Base-by-base conservation (phyloP, 2,329 filamentous ascomycete genomes). In the Trichoderma semiorbis region DNA sequence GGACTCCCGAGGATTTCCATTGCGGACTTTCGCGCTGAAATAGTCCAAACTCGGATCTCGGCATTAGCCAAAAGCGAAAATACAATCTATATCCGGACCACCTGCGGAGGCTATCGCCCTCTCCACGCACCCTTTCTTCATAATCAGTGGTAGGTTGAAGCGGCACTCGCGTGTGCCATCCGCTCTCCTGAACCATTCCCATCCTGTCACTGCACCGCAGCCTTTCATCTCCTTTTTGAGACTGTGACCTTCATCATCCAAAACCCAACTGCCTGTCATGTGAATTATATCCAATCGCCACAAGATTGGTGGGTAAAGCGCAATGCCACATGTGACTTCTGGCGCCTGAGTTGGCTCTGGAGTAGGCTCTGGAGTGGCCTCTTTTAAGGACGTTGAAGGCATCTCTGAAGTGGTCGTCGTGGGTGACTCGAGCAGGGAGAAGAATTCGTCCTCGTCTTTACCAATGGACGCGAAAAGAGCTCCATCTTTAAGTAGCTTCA, bases 71-170 rank as follows among this genome's bases (percentile, higher is more conserved):
- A 10, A 18, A 5, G n/a, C n/a, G 8, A 24, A 53, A 7, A 53
- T 12, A 24, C 68, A 70, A 3, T 57, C 32, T 28, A 65, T 34
- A 11, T 64, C 26, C 26, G 68, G 68, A 28, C 68, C 68, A 12
- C 60, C 68, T 64, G 68, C 68, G 12, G 60, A 64, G 30, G 24
- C 47, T 24, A 65, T 65, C 2, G 68, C 68, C n/a, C 68, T 58
- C 60, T 70, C 68, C 6, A 70, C 68, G 30, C 68, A 70, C 7
- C 68, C 68, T 11, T 26, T 18, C 12, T 64, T 70, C 10, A 65
- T 39, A 6, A 55, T 8, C 4, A 50, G 36, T 16, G 69, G 69
- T 3, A 70, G 60, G 11, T 57, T 36, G 24, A 70, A 70, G n/a
- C 16, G 26, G 14, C 14, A 21, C n/a, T 58, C 43, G 3, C 58